A percentile compares a stretch with the other conserved stretches of the same genome.
These are phyloP conservation scores for Dillenia suffruticosa DNA, from an alignment of 164 flowering plant genomes.

Conservation along the genomic window DNA sequence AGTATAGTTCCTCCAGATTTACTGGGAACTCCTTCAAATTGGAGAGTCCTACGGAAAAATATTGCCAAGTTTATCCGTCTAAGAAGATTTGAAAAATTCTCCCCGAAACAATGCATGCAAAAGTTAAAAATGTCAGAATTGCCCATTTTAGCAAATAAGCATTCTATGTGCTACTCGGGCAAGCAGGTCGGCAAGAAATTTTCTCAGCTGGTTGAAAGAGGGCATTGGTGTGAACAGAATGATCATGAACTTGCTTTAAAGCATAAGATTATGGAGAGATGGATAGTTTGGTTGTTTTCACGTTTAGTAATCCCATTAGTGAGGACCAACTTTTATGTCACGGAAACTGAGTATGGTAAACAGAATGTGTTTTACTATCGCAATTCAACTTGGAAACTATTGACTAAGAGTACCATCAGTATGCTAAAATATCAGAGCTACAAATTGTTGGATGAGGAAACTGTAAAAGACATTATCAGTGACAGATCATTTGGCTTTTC, in stretches of 20 bases:
- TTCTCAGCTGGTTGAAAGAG: too few relatives aligned
- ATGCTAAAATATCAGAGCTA: constrained; percentile 35
- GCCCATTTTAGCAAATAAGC: constrained; percentile 32
- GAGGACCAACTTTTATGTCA: constrained; percentile 76
- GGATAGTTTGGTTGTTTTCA: constrained; percentile 85
- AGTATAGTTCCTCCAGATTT: constrained; percentile 69
- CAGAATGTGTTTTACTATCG: constrained; percentile 60
- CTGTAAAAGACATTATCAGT: constrained; percentile 30
- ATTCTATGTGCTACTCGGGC: constrained; percentile 15
- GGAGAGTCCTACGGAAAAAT: constrained; percentile 71
- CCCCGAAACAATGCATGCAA: constrained; percentile 60
- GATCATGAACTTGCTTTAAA: constrained; percentile 18
- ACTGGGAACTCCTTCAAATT: constrained; percentile 54
- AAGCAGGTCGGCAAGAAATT: constrained; percentile 3
- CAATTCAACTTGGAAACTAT: constrained; percentile 59
- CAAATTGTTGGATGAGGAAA: constrained; percentile 27
- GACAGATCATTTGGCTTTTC: constrained; percentile 72
- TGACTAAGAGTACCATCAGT: constrained; percentile 28
- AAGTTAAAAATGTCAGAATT: constrained; percentile 50
- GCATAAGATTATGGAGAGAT: constrained; percentile 38
- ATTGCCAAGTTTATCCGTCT: constrained; percentile 59
- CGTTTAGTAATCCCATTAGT: constrained; percentile 56
- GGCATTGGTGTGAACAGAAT: constrained; percentile 10
- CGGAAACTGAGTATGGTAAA: constrained; percentile 74
- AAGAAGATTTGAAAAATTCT: constrained; percentile 76